Conservation (phyloP, 2,329 filamentous ascomycete species). For the Fusarium chaquense region DNA sequence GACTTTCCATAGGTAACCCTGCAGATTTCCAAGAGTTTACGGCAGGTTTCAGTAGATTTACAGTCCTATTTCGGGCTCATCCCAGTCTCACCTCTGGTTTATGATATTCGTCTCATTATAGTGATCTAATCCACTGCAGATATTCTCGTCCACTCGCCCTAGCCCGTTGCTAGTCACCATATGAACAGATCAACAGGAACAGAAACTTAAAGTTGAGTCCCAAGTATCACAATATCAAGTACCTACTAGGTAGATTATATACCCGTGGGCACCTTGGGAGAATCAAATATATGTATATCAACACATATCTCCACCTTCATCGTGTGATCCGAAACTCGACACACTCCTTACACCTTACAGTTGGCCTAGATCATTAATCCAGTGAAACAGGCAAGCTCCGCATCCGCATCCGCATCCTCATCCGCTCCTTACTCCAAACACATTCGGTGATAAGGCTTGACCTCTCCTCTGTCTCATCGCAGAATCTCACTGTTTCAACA, state of each 20-base stretch:
- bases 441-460: background rate
- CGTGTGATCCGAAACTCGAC: constrained; percentile 24
- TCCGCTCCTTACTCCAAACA: background rate
- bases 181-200: constrained; percentile 26
- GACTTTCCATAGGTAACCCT: background rate
- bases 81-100: background rate
- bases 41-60: background rate
- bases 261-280: background rate
- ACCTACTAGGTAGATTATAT: background rate
- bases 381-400: constrained; percentile 56
- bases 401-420: background rate
- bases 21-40: background rate
- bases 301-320: background rate
- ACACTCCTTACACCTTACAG: constrained; percentile 10
- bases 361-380: constrained; percentile 47
- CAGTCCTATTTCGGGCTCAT: background rate
- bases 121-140: background rate
- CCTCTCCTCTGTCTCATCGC: background rate
- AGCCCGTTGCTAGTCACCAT: constrained; percentile 20
- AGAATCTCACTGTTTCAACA: background rate
- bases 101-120: background rate
- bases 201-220: background rate
- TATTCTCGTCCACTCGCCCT: constrained; percentile 3
- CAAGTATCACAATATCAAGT: background rate
- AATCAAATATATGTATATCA: background rate